These are phyloP conservation scores for Lentithecium fluviatile DNA, from an alignment of 495 filamentous ascomycete species.

Conservation along the genomic window DNA sequence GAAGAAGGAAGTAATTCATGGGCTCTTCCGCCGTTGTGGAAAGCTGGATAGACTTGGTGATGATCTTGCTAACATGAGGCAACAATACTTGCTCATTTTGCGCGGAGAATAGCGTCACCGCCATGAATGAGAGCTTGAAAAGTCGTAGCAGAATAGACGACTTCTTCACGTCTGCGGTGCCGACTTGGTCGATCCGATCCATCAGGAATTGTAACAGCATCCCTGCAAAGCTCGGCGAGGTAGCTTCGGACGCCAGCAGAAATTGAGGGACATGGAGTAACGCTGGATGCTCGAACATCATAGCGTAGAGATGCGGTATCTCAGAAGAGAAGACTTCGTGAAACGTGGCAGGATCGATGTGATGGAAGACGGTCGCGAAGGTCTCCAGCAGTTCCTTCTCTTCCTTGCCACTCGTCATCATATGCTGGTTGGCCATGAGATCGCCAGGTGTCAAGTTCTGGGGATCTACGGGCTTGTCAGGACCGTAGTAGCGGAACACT, in stretches of 20 bases:
- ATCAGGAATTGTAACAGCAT: conserved; percentile 98
- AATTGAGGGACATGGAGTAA: conserved; percentile 96
- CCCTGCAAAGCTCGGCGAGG: conserved; percentile 92
- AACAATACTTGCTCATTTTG: conserved; percentile 95
- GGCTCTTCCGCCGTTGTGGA: conserved; percentile 95
- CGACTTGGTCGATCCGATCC: conserved; percentile 92
- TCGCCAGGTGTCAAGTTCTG: conserved; percentile 77
- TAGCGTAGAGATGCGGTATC: conserved; percentile 92
- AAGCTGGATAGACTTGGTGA: conserved; percentile 92
- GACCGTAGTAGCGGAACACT: conserved; percentile 93
- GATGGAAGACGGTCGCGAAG: conserved; percentile 97
- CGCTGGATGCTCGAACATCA: conserved; percentile 95
- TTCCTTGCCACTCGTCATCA: conserved; percentile 86
- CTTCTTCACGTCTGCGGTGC: conserved; percentile 83
- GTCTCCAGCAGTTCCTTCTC: conserved; percentile 98
- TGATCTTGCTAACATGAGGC: conserved; percentile 92
- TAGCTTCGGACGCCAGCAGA: conserved; percentile 95
- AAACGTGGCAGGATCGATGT: conserved; percentile 96
- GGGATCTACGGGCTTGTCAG: conserved; percentile 76
- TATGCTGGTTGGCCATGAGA: conserved; percentile 88
- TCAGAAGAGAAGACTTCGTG: conserved; percentile 98
- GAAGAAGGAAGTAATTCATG: conserved; percentile 96
- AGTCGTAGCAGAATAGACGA: conserved; percentile 89
- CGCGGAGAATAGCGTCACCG: conserved; percentile 88
- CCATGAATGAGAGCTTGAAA: conserved; percentile 99